Conservation (phyloP, 208 protist genomes). For the Trypanosoma lewisi region DNA sequence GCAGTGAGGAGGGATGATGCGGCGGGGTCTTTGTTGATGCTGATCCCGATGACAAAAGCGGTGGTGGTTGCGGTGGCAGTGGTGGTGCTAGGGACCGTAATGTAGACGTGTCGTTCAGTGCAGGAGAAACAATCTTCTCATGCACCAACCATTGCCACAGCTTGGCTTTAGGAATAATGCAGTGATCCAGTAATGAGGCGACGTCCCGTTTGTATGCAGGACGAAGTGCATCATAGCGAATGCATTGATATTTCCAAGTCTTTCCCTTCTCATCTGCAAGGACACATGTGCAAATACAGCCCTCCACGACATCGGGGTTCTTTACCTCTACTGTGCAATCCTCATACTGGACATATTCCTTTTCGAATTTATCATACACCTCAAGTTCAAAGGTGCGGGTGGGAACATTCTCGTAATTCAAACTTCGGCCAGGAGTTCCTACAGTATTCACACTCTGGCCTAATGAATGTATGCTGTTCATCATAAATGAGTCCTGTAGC, state of each 20-base stretch:
- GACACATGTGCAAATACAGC: slow-evolving; percentile 72
- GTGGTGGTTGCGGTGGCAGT: slow-evolving; percentile 1
- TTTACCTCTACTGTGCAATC: slow-evolving; percentile 63
- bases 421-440: neutral
- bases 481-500: slow-evolving; percentile 15
- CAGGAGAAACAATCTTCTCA: slow-evolving; percentile 47
- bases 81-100: neutral
- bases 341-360: slow-evolving; percentile 77
- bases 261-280: slow-evolving; percentile 42
- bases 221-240: slow-evolving; percentile 71
- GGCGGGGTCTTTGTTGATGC: slow-evolving; percentile 5
- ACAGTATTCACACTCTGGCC: neutral
- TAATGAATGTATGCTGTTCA: slow-evolving; percentile 5
- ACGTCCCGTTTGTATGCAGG: slow-evolving; percentile 76
- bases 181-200: slow-evolving; percentile 52
- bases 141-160: slow-evolving; percentile 64
- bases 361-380: slow-evolving; percentile 81
- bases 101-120: slow-evolving; percentile 4
- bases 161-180: slow-evolving; percentile 64
- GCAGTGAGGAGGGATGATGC: neutral
- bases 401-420: slow-evolving; percentile 21
- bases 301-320: slow-evolving; percentile 70
- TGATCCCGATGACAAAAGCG: slow-evolving; percentile 3
- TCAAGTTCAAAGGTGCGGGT: slow-evolving; percentile 65
- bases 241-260: slow-evolving; percentile 56